Evolutionary conservation across 1,284 basidiomycete genomes (phyloP).

Genomic region (Melanopsichium pennsylvanicum): DNA sequence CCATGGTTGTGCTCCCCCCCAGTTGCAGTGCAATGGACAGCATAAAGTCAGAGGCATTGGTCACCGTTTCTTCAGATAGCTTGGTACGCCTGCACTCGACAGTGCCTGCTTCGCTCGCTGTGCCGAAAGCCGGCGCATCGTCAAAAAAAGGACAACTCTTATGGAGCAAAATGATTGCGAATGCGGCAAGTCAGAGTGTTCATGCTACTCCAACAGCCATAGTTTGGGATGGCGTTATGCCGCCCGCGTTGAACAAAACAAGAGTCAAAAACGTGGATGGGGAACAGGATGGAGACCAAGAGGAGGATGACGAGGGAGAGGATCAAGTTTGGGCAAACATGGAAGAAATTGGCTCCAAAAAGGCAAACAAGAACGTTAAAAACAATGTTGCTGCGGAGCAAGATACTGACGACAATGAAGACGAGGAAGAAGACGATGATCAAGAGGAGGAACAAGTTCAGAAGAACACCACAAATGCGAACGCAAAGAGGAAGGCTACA

Average conservation of each 20-base stretch:
- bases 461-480: neutral
- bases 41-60: constrained; percentile 8
- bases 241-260: neutral
- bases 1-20: constrained; percentile 24
- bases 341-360: constrained; percentile 23
- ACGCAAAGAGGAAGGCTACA: constrained; percentile 1
- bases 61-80: constrained; percentile 35
- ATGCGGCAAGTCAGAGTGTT: constrained; percentile 8
- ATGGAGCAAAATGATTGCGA: constrained; percentile 25
- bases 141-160: constrained; percentile 22
- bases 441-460: constrained; percentile 2
- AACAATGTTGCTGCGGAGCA: no score
- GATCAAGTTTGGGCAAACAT: constrained; percentile 45
- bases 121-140: constrained; percentile 20
- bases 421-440: constrained; percentile 14
- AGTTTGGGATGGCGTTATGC: constrained; percentile 47
- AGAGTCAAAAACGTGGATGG: constrained; percentile 1
- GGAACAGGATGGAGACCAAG: constrained; percentile 19
- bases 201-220: constrained; percentile 21
- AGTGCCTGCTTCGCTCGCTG: constrained; percentile 8
- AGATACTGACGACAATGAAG: constrained; percentile 4
- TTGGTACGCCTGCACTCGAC: constrained; percentile 23
- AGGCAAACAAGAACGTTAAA: neutral
- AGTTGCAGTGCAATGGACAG: neutral
- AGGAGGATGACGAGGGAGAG: constrained; percentile 25